Percentiles rank a stretch among this genome's conserved stretches.
Conservation (phyloP, 148 eudicot genomes). For the Limonium bicolor region DNA sequence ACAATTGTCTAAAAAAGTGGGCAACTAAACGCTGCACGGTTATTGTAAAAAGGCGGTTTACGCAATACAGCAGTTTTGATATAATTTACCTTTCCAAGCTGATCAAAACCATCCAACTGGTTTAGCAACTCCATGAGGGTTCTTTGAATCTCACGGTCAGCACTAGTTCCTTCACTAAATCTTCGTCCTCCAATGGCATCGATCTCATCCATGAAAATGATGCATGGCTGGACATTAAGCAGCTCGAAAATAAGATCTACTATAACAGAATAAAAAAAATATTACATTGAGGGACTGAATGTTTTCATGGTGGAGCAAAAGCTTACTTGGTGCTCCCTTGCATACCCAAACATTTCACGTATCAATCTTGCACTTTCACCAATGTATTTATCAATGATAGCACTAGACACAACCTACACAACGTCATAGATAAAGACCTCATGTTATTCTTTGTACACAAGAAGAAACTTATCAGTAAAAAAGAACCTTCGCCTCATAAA, state of each 20-base stretch:
- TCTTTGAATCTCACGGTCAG: conserved; percentile 97
- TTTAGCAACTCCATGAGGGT: conserved; percentile 70
- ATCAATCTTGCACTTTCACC: conserved; percentile 98
- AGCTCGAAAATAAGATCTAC: not conserved
- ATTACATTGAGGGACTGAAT: too few relatives aligned
- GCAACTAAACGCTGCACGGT: too few relatives aligned
- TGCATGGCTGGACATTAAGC: conserved; percentile 62
- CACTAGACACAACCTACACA: conserved; percentile 87
- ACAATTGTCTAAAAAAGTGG: too few relatives aligned
- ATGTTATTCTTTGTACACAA: not conserved
- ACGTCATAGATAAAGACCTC: too few relatives aligned
- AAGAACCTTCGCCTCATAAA: not conserved
- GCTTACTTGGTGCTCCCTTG: conserved; percentile 91
- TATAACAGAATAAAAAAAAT: too few relatives aligned
- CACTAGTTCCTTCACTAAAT: conserved; percentile 97
- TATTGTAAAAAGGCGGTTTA: too few relatives aligned
- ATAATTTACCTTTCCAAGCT: conserved; percentile 72
- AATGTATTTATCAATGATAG: conserved; percentile 90
- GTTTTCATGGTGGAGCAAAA: not conserved
- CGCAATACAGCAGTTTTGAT: too few relatives aligned
- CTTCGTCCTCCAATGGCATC: conserved; percentile 99
- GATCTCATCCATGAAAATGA: conserved; percentile 97
- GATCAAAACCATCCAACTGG: conserved; percentile 7
- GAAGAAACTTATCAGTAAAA: too few relatives aligned
- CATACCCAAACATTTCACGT: conserved; percentile 93